Evolutionary conservation across 805 yeast genomes (phyloP), one percentile per base, ranked within the genome.

Genomic region (Candida manassasensis): DNA sequence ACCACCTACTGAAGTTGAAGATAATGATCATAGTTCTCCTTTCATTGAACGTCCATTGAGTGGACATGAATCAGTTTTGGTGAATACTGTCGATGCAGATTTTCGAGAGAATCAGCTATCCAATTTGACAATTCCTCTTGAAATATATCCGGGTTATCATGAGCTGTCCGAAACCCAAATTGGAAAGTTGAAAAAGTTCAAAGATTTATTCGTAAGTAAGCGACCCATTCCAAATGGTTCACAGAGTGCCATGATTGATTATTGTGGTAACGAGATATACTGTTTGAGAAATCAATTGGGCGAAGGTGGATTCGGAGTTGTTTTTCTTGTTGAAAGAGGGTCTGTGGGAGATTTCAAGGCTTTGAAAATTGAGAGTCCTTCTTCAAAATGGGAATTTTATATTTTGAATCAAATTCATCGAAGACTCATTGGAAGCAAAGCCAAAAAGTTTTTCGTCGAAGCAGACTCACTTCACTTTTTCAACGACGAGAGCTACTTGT

Each of bases 301-400:
- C 0, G 73, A 72, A 48, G 94, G 95, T n/a, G 93, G 89, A 0
- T 81, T 67, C 59, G 94, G 89, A 0, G 69, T 76, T 2, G 95
- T 86, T 0, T 86, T 77, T 51, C 60, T 86, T 15, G 79, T 84
- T 1, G 89, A 84, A 52, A 58, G 67, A 4, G 69, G 75, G 41
- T 53, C 58, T 6, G 35, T 27, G 13, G 86, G 84, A 1, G 51
- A 57, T 1, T 49, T 73, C 21, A 71, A 68, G 34, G 95, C 96
- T 0, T 57, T 88, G 35, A 88, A 88, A 51, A 73, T 82, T 10
- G 87, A 83, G 49, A 67, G 69, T 12, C 86, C 90, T 0, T 62
- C 84, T 0, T 72, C 76, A 29, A 64, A 75, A 3, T 87, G 96
- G 96, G 96, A 88, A 56, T 84, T 71, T 48, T 86, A 84, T 52